These are phyloP conservation scores for Amanita brunnescens DNA, from an alignment of 768 basidiomycete genomes.

Conservation along the genomic window DNA sequence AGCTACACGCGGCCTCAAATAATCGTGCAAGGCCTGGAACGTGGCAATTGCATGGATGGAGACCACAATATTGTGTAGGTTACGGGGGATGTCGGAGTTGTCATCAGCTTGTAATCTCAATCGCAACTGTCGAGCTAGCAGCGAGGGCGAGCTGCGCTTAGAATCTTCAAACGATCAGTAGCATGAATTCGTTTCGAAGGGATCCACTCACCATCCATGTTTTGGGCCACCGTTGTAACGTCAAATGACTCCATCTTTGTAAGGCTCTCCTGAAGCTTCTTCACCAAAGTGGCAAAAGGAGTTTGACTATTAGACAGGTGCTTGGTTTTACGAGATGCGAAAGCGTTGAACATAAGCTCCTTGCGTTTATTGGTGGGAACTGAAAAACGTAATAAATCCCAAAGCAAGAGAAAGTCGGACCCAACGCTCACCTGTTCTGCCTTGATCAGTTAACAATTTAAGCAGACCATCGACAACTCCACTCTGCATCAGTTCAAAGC, in stretches of 20 bases:
- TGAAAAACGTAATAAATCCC: conserved; percentile 18
- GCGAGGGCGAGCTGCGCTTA: conserved; percentile 81
- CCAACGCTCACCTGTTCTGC: conserved; percentile 37
- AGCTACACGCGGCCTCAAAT: conserved; percentile 83
- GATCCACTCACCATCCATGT: conserved; percentile 57
- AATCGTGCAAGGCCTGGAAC: conserved; percentile 95
- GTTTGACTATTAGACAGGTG: conserved; percentile 37
- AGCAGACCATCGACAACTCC: conserved; percentile 86
- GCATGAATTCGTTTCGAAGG: conserved; percentile 4
- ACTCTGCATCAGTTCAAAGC: conserved; percentile 92
- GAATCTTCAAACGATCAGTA: conserved; percentile 46
- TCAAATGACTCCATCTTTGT: conserved; percentile 96
- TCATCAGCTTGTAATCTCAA: conserved; percentile 86
- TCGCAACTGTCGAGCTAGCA: conserved; percentile 88
- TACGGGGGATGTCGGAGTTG: conserved; percentile 81
- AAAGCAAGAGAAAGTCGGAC: conserved; percentile 15
- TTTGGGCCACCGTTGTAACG: conserved; percentile 81
- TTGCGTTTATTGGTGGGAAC: conserved; percentile 61
- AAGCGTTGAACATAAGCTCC: conserved; percentile 72
- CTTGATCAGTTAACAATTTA: conserved; percentile 66
- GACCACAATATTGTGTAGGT: conserved; percentile 83
- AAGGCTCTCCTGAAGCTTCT: conserved; percentile 92
- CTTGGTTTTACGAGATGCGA: conserved; percentile 48
- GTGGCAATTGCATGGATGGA: conserved; percentile 98
- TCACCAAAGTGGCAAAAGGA: conserved; percentile 73